phyloP scores from a whole-genome alignment of 805 yeast genomes.

The Cyberlindnera petersonii region DNA sequence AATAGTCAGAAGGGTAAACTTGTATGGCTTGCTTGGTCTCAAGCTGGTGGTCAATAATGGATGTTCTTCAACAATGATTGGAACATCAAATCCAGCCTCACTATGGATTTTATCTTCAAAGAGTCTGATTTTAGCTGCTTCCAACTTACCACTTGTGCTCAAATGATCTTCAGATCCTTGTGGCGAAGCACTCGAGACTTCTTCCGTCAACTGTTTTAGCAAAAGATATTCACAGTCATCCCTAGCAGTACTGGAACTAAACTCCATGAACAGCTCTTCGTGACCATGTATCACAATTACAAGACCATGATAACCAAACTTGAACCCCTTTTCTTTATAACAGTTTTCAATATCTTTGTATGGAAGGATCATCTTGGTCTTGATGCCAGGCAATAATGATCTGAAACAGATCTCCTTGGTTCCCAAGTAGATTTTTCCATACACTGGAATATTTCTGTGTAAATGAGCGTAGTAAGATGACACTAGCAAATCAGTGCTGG shows the following conservation, averaged over 20 bases:
- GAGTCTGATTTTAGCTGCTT: constrained; percentile 57
- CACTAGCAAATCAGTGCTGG: constrained; percentile 45
- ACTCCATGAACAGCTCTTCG: constrained; percentile 76
- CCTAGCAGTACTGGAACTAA: constrained; percentile 56
- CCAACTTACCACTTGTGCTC: constrained; percentile 30
- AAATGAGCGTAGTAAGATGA: constrained; percentile 71
- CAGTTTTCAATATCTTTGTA: constrained; percentile 66
- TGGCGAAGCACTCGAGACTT: constrained; percentile 9
- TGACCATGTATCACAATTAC: constrained; percentile 67
- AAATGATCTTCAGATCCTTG: constrained; percentile 15
- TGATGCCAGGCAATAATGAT: constrained; percentile 71
- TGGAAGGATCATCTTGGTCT: constrained; percentile 81
- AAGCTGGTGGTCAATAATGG: constrained; percentile 49
- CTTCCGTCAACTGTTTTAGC: constrained; percentile 45
- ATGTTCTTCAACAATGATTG: constrained; percentile 63
- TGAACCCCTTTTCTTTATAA: constrained; percentile 60
- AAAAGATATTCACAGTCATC: constrained; percentile 67
- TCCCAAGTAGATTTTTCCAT: constrained; percentile 81
- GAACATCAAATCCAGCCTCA: constrained; percentile 61
- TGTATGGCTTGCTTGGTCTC: constrained; percentile 50
- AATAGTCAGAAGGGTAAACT: constrained; percentile 73
- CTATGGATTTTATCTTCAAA: constrained; percentile 63
- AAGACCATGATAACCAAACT: constrained; percentile 68
- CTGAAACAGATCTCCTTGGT: constrained; percentile 69
- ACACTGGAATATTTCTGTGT: constrained; percentile 68